Percentiles rank a stretch among this genome's conserved stretches.
Evolutionary conservation across 805 yeast genomes (phyloP).

Genomic region (Pichia occidentalis): DNA sequence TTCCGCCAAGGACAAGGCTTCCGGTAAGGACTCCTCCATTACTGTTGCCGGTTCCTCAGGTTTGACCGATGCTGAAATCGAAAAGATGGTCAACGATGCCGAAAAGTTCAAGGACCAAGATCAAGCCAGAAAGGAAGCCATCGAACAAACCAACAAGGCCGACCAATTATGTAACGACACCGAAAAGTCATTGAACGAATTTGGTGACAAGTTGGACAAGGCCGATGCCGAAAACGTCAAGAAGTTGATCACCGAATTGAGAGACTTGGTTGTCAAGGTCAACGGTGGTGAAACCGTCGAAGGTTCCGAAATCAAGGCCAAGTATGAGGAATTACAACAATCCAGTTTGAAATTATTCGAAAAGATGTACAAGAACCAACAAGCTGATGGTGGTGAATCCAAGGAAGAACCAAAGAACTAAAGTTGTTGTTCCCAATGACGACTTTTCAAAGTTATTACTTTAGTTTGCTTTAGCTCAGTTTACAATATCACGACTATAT

Average conservation of each 20-base stretch:
- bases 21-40: slow-evolving; percentile 70
- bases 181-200: slow-evolving; percentile 76
- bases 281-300: slow-evolving; percentile 46
- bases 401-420: slow-evolving; percentile 16
- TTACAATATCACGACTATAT: not conserved
- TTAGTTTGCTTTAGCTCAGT: too few species aligned
- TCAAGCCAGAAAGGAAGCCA: slow-evolving; percentile 49
- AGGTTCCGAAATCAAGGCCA: slow-evolving; percentile 54
- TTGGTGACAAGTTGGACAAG: slow-evolving; percentile 52
- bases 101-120: slow-evolving; percentile 55
- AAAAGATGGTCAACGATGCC: slow-evolving; percentile 59
- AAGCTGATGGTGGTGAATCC: slow-evolving; percentile 12
- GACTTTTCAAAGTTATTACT: too few species aligned
- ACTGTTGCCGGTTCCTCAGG: slow-evolving; percentile 68
- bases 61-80: slow-evolving; percentile 61
- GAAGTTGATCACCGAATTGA: slow-evolving; percentile 50
- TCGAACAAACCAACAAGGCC: slow-evolving; percentile 71
- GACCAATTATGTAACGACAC: slow-evolving; percentile 82
- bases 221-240: slow-evolving; percentile 43
- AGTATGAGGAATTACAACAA: slow-evolving; percentile 70
- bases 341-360: slow-evolving; percentile 72
- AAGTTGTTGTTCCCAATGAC: too few species aligned
- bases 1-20: slow-evolving; percentile 71
- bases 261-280: slow-evolving; percentile 59
- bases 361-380: slow-evolving; percentile 47